Evolutionary conservation across 2,329 filamentous ascomycete genomes (phyloP).

Genomic region (Diaporthe eres): DNA sequence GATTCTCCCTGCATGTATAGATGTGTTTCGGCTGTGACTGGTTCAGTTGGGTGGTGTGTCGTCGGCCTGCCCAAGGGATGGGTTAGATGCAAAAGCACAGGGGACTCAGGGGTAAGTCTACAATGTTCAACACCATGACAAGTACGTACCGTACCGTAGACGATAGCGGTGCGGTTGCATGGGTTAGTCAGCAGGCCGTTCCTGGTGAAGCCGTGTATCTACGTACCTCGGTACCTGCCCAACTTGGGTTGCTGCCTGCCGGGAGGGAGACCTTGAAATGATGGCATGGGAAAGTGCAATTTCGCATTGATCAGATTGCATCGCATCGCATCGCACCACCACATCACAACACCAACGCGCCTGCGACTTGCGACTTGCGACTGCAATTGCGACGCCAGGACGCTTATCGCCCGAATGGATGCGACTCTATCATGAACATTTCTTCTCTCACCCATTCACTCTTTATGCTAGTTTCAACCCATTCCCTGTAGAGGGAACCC

Average conservation of each 20-base stretch:
- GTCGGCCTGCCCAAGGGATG: slow-evolving; percentile 19
- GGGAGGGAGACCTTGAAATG: background rate
- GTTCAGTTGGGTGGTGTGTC: background rate
- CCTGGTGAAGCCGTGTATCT: background rate
- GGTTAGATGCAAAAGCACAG: slow-evolving; percentile 19
- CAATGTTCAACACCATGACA: too few relatives aligned
- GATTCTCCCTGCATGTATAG: slow-evolving; percentile 1
- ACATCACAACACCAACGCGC: slow-evolving; percentile 8
- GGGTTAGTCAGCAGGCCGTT: background rate
- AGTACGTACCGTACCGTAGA: background rate
- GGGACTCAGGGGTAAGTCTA: slow-evolving; percentile 8
- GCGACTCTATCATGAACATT: slow-evolving; percentile 8
- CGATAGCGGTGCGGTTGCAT: background rate
- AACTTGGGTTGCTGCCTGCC: background rate
- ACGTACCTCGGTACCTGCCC: slow-evolving; percentile 10
- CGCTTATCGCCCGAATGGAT: slow-evolving; percentile 1
- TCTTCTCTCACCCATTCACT: slow-evolving; percentile 22
- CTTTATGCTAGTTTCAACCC: slow-evolving; percentile 35
- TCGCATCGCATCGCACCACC: background rate
- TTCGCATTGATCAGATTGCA: slow-evolving; percentile 22
- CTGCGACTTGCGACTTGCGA: slow-evolving; percentile 9
- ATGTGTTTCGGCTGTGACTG: slow-evolving; percentile 5
- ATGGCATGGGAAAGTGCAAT: slow-evolving; percentile 33
- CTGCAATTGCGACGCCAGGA: background rate
- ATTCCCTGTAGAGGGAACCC: slow-evolving; percentile 36